Base-by-base conservation (phyloP, 352 stramenopile genomes). In the Pythium phragmitis region DNA sequence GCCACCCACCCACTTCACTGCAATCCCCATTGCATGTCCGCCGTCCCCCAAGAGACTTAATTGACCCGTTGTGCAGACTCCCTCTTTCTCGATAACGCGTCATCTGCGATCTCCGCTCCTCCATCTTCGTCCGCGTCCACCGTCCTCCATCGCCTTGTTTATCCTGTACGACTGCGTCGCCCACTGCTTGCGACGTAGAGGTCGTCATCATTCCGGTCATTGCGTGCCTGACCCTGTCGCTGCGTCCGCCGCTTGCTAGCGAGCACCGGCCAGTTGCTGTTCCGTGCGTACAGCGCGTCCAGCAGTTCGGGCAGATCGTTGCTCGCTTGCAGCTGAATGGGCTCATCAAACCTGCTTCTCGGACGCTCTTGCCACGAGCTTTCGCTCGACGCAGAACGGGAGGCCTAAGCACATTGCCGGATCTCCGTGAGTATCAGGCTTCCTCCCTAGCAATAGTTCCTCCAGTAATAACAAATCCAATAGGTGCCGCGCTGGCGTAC, bases 251-350 rank as follows among this genome's bases (percentile, higher is more conserved):
- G 19, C 11, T 39, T 50, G 13, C 11, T 49, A 5, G 42, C 30
- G 43, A 57, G 17, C 19, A 23, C 21, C 23, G 23, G 11, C 61
- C 61, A 68, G 46, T 59, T 68, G 36, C 55, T 53, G 39, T 68
- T 68, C 8, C 61, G 61, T 4, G 19, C 21, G 34, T 52, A 45
- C 26, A 68, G 28, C 34, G 61, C 61, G 11, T 60, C 61, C 5
- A 68, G 37, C 26, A 68, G 26, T 14, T 58, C 61, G 6, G 61
- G 61, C 9, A 68, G 26, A 7, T 53, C 53, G 1, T 53, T 23
- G 17, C 11, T 63, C 23, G 23, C 46, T 8, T 17, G 42, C 12
- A 67, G 43, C 2, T 4, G 17, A 9, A 42, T 33, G 19, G 36
- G 5, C 1, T 1, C 26, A 16, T 66, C 59, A 37, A 55, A 55